These are phyloP conservation scores for Juglanconis oblonga DNA, from an alignment of 2,329 filamentous ascomycete species.

Conservation along the genomic window DNA sequence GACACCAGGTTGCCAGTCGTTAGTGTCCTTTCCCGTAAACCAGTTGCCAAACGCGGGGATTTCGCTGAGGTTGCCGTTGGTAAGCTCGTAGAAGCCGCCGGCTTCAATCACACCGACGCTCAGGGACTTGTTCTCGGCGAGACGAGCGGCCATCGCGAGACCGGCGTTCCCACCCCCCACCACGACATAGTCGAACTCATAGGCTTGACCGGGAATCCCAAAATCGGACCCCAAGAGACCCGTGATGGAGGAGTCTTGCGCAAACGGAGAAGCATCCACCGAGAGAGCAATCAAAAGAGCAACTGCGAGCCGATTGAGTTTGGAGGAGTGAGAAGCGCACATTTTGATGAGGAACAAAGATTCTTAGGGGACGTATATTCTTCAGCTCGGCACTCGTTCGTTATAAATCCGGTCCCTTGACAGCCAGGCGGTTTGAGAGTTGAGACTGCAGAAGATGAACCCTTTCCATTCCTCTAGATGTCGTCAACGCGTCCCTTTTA, in stretches of 20 bases:
- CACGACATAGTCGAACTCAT: slow-evolving; percentile 26
- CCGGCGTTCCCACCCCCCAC: slow-evolving; percentile 9
- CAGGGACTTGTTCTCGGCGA: slow-evolving; percentile 14
- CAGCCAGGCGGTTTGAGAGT: background rate
- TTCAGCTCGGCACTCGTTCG: too few relatives aligned
- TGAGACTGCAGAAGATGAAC: background rate
- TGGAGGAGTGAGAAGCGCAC: background rate
- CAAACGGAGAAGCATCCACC: background rate
- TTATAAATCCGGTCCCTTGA: too few relatives aligned
- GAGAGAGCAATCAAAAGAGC: background rate
- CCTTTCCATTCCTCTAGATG: background rate
- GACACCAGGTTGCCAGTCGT: background rate
- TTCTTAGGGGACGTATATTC: too few relatives aligned
- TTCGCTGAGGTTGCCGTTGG: slow-evolving; percentile 2
- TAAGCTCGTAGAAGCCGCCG: slow-evolving; percentile 8
- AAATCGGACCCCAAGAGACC: background rate
- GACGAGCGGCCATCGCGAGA: slow-evolving; percentile 2
- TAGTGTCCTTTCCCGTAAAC: background rate
- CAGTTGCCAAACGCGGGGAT: background rate
- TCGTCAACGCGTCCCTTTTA: background rate
- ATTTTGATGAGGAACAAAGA: background rate
- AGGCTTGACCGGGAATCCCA: background rate
- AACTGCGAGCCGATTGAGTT: background rate
- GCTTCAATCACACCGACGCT: slow-evolving; percentile 16
- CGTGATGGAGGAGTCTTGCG: background rate